A percentile compares a stretch with the other conserved stretches of the same genome.
Conservation (phyloP, 345 rosid species). For the Acer saccharum region DNA sequence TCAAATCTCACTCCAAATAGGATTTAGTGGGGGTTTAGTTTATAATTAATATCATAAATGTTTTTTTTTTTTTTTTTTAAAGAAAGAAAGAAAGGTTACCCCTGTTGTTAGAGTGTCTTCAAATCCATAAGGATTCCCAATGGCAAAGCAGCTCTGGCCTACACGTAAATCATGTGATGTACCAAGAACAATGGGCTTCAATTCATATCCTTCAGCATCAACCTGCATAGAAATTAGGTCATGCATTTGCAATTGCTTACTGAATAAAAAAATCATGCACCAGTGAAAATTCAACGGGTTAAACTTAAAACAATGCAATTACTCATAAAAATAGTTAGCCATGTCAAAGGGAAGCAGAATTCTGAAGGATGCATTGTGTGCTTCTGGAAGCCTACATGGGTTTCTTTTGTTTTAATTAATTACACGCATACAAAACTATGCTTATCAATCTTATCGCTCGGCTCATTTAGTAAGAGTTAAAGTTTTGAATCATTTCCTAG, state of each 20-base stretch:
- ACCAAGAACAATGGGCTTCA: slow-evolving; percentile 71
- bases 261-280: neutral
- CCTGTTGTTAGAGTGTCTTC: slow-evolving; percentile 92
- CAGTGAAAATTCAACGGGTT: neutral
- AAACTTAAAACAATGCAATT: neutral
- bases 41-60: no score
- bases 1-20: no score
- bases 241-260: neutral
- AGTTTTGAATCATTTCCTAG: neutral
- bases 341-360: neutral
- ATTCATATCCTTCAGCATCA: slow-evolving; percentile 59
- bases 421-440: neutral
- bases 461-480: neutral
- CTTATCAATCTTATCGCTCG: neutral
- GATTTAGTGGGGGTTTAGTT: no score
- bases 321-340: neutral
- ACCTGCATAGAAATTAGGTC: slow-evolving; percentile 42
- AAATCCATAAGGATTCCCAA: slow-evolving; percentile 88
- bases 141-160: slow-evolving; percentile 87
- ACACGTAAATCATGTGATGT: slow-evolving; percentile 69
- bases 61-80: no score
- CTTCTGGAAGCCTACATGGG: neutral
- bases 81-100: slow-evolving; percentile 44
- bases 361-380: neutral
- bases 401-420: neutral